Conservation (phyloP, 2,329 filamentous ascomycete species). For the Botrytis aclada region DNA sequence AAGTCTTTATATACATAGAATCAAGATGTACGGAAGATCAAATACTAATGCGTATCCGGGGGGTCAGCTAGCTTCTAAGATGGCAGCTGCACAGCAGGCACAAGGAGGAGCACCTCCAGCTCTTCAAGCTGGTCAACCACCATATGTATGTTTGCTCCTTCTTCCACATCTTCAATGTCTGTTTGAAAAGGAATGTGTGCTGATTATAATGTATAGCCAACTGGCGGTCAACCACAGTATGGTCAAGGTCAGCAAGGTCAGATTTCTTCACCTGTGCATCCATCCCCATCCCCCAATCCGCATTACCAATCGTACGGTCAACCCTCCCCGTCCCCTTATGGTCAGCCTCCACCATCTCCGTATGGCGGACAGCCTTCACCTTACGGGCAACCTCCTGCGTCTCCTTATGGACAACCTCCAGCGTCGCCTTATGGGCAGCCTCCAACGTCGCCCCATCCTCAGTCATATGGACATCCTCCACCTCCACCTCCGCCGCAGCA, state of each 20-base stretch:
- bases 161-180: background rate
- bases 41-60: constrained; percentile 16
- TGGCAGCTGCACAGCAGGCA: constrained; percentile 19
- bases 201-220: constrained; percentile 13
- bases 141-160: constrained; percentile 13
- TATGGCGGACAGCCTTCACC: background rate
- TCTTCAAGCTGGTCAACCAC: constrained; percentile 14
- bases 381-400: background rate
- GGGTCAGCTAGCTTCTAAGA: constrained; percentile 18
- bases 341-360: background rate
- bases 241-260: constrained; percentile 14
- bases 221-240: constrained; percentile 11
- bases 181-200: background rate
- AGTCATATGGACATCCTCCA: constrained; percentile 1
- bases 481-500: background rate
- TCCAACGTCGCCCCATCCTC: background rate
- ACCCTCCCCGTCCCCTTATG: background rate
- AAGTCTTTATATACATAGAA: background rate
- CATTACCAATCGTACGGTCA: constrained; percentile 5
- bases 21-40: constrained; percentile 15
- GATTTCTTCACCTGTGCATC: constrained; percentile 8
- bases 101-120: constrained; percentile 15
- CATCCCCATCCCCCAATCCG: constrained; percentile 7
- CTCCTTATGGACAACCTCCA: background rate
- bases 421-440: background rate